These are phyloP conservation scores for Lentinula sp. DNA, from an alignment of 768 basidiomycete species.

Conservation along the genomic window DNA sequence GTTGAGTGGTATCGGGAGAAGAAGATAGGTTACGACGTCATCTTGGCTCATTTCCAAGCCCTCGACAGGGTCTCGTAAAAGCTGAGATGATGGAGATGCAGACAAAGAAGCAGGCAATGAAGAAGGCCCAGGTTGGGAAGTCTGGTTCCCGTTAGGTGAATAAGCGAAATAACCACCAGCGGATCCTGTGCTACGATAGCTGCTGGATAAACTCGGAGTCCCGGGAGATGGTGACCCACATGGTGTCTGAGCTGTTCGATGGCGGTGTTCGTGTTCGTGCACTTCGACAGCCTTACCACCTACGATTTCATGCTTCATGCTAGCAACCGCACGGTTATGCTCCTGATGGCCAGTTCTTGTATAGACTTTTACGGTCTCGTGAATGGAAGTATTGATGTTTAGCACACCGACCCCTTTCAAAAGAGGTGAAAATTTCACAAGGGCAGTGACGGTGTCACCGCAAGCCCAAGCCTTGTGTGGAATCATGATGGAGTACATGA, in stretches of 20 bases:
- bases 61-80: constrained; percentile 13
- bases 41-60: constrained; percentile 21
- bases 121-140: neutral
- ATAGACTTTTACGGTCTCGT: constrained; percentile 67
- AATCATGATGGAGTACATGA: constrained; percentile 92
- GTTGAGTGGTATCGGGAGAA: constrained; percentile 52
- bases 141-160: neutral
- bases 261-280: constrained; percentile 8
- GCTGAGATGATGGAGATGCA: neutral
- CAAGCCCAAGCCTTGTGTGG: constrained; percentile 96
- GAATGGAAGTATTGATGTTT: constrained; percentile 59
- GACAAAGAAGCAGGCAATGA: constrained; percentile 1
- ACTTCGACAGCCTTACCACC: constrained; percentile 48
- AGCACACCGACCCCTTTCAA: constrained; percentile 77
- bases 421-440: constrained; percentile 84
- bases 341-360: constrained; percentile 52
- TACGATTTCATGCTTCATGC: constrained; percentile 61
- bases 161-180: constrained; percentile 2
- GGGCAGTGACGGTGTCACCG: constrained; percentile 76
- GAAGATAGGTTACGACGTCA: constrained; percentile 58
- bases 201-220: constrained; percentile 6
- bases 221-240: constrained; percentile 5
- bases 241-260: neutral
- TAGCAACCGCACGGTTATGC: constrained; percentile 53
- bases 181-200: constrained; percentile 1